Conservation (phyloP, 2,329 filamentous ascomycete genomes). For the Xylaria sp. region DNA sequence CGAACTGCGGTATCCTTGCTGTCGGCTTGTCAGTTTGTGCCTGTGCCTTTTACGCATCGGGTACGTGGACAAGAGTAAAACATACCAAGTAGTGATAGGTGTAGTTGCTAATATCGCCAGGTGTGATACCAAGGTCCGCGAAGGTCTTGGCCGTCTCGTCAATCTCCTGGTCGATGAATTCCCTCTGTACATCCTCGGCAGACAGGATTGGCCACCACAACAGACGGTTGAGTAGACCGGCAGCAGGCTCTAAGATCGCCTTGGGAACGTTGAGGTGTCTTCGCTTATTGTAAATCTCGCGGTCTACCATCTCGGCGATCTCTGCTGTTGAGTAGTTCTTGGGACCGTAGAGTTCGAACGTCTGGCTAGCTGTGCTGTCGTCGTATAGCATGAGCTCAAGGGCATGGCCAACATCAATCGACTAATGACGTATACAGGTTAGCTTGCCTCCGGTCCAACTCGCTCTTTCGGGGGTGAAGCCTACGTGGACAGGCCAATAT, state of each 20-base stretch:
- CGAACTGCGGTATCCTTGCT: conserved; percentile 91
- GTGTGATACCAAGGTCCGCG: conserved; percentile 89
- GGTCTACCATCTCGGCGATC: conserved; percentile 87
- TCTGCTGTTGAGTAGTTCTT: conserved; percentile 91
- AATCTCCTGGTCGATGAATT: conserved; percentile 93
- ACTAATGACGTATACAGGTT: conserved; percentile 57
- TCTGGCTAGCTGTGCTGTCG: conserved; percentile 88
- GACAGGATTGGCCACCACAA: conserved; percentile 91
- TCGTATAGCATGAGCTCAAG: conserved; percentile 92
- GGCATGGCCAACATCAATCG: conserved; percentile 87
- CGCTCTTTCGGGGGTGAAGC: conserved; percentile 42
- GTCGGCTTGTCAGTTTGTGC: conserved; percentile 41
- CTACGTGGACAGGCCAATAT: conserved; percentile 89
- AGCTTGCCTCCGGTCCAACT: conserved; percentile 15
- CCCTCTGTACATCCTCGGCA: conserved; percentile 86
- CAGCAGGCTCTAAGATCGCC: conserved; percentile 77
- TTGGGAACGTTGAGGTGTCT: conserved; percentile 93
- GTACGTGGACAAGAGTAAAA: conserved; percentile 31
- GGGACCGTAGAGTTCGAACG: conserved; percentile 93
- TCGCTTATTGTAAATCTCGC: conserved; percentile 89
- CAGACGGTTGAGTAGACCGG: conserved; percentile 78
- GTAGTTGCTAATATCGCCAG: conserved; percentile 83
- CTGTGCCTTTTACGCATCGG: background rate
- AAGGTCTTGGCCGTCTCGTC: conserved; percentile 94
- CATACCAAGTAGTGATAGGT: conserved; percentile 94